Evolutionary conservation across 306 rosid species (phyloP).

Genomic region (Acacia melanoxylon): DNA sequence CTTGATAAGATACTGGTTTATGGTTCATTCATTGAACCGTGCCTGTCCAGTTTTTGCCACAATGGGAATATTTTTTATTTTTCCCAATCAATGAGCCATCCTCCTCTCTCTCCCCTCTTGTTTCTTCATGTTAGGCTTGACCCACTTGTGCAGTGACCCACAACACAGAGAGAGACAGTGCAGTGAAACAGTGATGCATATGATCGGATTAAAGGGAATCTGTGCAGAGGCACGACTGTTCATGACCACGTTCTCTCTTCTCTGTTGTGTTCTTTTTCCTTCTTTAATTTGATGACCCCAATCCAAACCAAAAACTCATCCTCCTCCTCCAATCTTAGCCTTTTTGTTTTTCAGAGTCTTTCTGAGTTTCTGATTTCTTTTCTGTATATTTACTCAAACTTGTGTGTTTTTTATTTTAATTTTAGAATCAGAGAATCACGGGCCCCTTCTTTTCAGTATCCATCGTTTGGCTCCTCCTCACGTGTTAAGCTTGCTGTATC

Average conservation of each 20-base stretch:
- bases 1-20: not conserved
- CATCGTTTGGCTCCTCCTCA: not conserved
- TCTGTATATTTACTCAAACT: conserved; percentile 25
- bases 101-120: not conserved
- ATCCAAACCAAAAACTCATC: conserved; percentile 22
- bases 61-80: conserved; percentile 27
- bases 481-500: not conserved
- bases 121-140: not conserved
- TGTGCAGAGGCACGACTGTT: conserved; percentile 48
- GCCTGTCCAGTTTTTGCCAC: not conserved
- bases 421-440: not conserved
- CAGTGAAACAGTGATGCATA: conserved; percentile 30
- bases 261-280: not conserved
- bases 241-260: conserved; percentile 62
- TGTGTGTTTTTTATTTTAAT: not conserved
- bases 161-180: conserved; percentile 7
- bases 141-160: conserved; percentile 34
- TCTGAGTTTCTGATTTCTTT: not conserved
- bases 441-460: not conserved
- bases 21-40: not conserved
- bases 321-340: conserved; percentile 27
- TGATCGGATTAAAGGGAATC: conserved; percentile 56
- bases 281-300: conserved; percentile 29
- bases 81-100: conserved; percentile 24
- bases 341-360: conserved; percentile 33